These are phyloP conservation scores for Boletus pseudopeckii DNA, from an alignment of 768 basidiomycete species.

Conservation along the genomic window DNA sequence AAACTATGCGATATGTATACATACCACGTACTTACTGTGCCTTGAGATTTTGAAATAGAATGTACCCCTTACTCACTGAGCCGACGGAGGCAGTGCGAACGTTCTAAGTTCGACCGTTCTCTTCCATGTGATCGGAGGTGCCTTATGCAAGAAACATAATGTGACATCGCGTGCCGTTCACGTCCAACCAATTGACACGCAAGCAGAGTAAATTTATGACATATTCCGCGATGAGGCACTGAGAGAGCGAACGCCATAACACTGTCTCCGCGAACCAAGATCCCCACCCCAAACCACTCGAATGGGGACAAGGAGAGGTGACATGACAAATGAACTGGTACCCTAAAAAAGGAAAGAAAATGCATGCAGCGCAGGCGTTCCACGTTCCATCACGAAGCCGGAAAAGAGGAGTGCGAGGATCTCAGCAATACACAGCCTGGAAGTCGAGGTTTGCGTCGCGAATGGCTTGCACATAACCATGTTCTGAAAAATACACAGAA, in stretches of 20 bases:
- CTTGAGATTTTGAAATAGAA: neutral
- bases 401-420: neutral
- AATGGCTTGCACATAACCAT: slow-evolving; percentile 60
- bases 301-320: neutral
- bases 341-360: neutral
- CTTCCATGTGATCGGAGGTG: neutral
- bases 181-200: neutral
- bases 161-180: neutral
- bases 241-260: no score
- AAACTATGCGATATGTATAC: neutral
- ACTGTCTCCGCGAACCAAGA: neutral
- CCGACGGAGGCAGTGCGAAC: neutral
- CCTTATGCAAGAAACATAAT: neutral
- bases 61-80: neutral
- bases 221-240: neutral
- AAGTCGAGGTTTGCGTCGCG: slow-evolving; percentile 42
- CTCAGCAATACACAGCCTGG: slow-evolving; percentile 30
- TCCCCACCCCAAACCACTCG: no score
- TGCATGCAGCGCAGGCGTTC: neutral
- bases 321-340: neutral
- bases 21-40: neutral
- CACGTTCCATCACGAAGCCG: neutral
- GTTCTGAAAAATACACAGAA: slow-evolving; percentile 36
- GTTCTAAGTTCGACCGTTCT: neutral
- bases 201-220: neutral